Evolutionary conservation across 2,329 filamentous ascomycete species (phyloP).

Genomic region (Fonsecaea nubica): DNA sequence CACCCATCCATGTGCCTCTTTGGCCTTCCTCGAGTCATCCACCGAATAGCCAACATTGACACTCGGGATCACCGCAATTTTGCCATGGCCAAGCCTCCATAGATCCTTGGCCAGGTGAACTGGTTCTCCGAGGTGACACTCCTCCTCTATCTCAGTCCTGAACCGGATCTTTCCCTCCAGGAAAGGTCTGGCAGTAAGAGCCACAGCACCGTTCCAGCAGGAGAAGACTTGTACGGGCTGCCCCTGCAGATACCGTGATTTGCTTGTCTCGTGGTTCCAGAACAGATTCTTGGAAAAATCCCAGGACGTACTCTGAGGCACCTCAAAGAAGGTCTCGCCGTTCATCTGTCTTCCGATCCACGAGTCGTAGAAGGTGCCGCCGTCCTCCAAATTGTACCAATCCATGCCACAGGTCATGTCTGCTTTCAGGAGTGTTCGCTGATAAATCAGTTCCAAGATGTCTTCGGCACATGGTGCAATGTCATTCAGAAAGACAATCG

Average conservation of each 20-base stretch:
- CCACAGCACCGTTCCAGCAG: constrained; percentile 66
- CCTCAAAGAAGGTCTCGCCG: constrained; percentile 63
- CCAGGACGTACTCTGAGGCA: constrained; percentile 60
- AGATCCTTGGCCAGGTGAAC: constrained; percentile 64
- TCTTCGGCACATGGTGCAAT: constrained; percentile 62
- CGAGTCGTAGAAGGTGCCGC: constrained; percentile 64
- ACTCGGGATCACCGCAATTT: constrained; percentile 63
- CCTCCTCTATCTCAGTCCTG: constrained; percentile 48
- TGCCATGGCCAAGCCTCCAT: constrained; percentile 58
- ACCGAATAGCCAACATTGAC: constrained; percentile 64
- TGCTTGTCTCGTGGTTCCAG: constrained; percentile 55
- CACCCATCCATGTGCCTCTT: constrained; percentile 60
- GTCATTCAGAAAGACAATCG: constrained; percentile 62
- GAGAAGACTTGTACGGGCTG: constrained; percentile 66
- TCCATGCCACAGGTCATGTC: constrained; percentile 67
- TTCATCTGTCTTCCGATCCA: constrained; percentile 62
- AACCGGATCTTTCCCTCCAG: constrained; percentile 55
- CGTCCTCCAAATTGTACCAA: constrained; percentile 53
- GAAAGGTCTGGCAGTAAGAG: constrained; percentile 58
- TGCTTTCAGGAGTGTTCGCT: constrained; percentile 55
- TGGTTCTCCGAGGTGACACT: constrained; percentile 64
- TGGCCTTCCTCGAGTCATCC: constrained; percentile 54
- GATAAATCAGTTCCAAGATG: constrained; percentile 62
- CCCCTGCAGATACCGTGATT: constrained; percentile 44
- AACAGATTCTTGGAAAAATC: constrained; percentile 60